phyloP scores from a whole-genome alignment of 106 monocot species.

The Allium sativum region DNA sequence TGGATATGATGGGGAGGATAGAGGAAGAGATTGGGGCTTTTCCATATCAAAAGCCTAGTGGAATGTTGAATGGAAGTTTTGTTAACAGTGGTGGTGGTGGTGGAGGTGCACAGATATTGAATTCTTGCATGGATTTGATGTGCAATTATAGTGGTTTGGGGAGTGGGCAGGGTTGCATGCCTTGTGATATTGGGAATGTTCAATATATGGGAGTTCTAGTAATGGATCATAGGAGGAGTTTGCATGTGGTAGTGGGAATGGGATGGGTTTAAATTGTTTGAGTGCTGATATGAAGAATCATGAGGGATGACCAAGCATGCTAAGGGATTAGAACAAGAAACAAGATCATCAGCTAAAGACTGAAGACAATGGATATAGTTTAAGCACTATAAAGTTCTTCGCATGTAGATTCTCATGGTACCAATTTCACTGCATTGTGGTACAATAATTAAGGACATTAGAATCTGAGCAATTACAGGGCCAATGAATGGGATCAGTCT shows the following conservation, averaged over 20 bases:
- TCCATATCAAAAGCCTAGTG: slow-evolving; percentile 61
- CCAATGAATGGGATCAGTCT: too few relatives aligned
- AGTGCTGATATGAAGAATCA: slow-evolving; percentile 11
- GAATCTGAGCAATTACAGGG: too few relatives aligned
- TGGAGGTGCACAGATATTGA: slow-evolving; percentile 36
- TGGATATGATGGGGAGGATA: slow-evolving; percentile 89
- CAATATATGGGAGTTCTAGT: slow-evolving; percentile 40
- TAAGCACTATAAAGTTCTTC: too few relatives aligned
- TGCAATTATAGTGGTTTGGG: slow-evolving; percentile 41
- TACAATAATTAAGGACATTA: too few relatives aligned
- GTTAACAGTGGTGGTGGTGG: slow-evolving; percentile 18
- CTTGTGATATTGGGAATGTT: slow-evolving; percentile 15
- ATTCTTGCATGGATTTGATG: slow-evolving; percentile 42
- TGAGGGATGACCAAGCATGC: too few relatives aligned
- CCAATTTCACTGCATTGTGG: too few relatives aligned
- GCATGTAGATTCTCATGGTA: too few relatives aligned
- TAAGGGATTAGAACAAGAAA: too few relatives aligned
- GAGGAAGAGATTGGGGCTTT: slow-evolving; percentile 83
- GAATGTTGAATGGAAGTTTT: slow-evolving; percentile 12
- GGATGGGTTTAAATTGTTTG: slow-evolving; percentile 12
- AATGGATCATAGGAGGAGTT: slow-evolving; percentile 24
- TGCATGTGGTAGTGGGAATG: slow-evolving; percentile 25
- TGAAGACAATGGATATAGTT: too few relatives aligned
- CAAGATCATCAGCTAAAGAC: too few relatives aligned
- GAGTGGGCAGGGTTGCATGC: slow-evolving; percentile 29